Evolutionary conservation across 768 basidiomycete genomes (phyloP).

Genomic region (Chalciporus pseudorubinellus): DNA sequence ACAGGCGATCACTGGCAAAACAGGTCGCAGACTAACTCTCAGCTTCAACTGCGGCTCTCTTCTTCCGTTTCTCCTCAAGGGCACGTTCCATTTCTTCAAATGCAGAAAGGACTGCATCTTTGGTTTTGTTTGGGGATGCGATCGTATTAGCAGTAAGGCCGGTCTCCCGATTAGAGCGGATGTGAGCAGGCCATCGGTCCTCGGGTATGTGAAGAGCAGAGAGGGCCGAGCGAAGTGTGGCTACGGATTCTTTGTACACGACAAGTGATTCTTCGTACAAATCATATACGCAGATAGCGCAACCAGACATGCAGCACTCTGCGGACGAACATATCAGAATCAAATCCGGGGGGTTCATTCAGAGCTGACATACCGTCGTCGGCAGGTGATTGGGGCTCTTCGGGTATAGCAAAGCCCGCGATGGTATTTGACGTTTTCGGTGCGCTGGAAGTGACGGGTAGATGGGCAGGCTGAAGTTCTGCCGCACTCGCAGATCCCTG

Average conservation of each 20-base stretch:
- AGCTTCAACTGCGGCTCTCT: slow-evolving; percentile 31
- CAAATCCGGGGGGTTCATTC: not conserved
- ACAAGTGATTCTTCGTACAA: slow-evolving; percentile 74
- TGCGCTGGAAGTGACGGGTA: not conserved
- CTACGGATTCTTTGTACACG: slow-evolving; percentile 57
- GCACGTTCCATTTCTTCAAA: slow-evolving; percentile 71
- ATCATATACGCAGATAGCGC: slow-evolving; percentile 89
- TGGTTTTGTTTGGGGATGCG: slow-evolving; percentile 12
- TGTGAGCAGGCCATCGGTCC: slow-evolving; percentile 60
- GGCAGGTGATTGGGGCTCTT: slow-evolving; percentile 58
- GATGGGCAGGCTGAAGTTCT: not conserved
- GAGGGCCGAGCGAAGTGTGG: slow-evolving; percentile 50
- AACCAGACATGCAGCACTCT: slow-evolving; percentile 97
- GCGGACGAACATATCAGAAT: not conserved
- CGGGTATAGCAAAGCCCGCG: slow-evolving; percentile 46
- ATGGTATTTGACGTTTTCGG: slow-evolving; percentile 12
- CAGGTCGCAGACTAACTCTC: slow-evolving; percentile 38
- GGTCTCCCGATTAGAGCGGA: slow-evolving; percentile 31
- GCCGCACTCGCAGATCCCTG: slow-evolving; percentile 8
- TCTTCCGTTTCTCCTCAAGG: slow-evolving; percentile 46
- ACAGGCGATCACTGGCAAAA: not conserved
- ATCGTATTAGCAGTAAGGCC: slow-evolving; percentile 1
- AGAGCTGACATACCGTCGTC: slow-evolving; percentile 54
- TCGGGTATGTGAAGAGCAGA: slow-evolving; percentile 47
- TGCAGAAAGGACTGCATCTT: slow-evolving; percentile 48